Percentiles rank a stretch among this genome's conserved stretches.
Evolutionary conservation across 768 basidiomycete genomes (phyloP).

Genomic region (Cystofilobasidium capitatum): DNA sequence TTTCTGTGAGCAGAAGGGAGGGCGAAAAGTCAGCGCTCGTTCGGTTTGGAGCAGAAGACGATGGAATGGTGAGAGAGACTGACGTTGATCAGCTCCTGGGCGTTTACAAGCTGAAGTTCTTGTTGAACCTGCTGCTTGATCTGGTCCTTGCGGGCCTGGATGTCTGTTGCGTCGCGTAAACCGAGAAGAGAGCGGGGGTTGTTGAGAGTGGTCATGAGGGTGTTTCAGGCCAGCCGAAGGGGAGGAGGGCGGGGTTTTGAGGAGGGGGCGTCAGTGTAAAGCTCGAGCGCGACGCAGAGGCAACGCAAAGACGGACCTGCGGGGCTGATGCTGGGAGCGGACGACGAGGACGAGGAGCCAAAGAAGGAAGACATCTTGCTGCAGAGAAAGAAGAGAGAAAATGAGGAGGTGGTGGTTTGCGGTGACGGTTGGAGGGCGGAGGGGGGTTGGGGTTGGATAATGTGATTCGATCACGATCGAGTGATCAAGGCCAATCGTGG

Average conservation of each 20-base stretch:
- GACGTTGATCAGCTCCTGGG: slow-evolving; percentile 73
- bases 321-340: not conserved
- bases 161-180: not conserved
- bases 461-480: not conserved
- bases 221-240: not conserved
- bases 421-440: not conserved
- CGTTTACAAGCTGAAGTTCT: slow-evolving; percentile 63
- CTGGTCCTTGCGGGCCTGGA: slow-evolving; percentile 42
- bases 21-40: not conserved
- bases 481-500: not conserved
- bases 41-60: not conserved
- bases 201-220: not conserved
- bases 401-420: not conserved
- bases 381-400: not conserved
- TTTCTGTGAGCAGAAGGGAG: slow-evolving; percentile 47
- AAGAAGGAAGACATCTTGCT: slow-evolving; percentile 17
- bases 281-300: not conserved
- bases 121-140: slow-evolving; percentile 57
- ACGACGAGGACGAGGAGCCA: slow-evolving; percentile 4
- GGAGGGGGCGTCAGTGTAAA: not conserved
- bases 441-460: not conserved
- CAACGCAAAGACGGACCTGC: not conserved
- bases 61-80: slow-evolving; percentile 27
- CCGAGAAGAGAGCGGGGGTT: not conserved
- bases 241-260: not conserved